A percentile compares a stretch with the other conserved stretches of the same genome.
Evolutionary conservation across 2,329 filamentous ascomycete genomes (phyloP).

Genomic region (Alternaria novae-zelandiae): DNA sequence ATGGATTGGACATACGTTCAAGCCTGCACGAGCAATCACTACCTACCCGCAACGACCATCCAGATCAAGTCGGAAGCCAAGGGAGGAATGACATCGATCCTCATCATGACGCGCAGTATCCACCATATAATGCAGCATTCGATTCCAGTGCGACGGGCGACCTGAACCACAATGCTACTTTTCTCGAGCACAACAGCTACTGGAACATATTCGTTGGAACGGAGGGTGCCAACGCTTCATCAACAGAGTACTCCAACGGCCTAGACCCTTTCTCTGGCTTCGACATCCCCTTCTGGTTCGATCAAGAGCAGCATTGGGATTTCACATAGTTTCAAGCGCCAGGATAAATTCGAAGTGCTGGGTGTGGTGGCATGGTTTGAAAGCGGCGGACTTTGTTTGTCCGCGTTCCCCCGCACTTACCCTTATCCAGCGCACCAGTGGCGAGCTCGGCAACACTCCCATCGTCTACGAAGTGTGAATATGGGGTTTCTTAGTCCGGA

Average conservation of each 20-base stretch:
- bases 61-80: neutral
- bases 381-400: slow-evolving; percentile 26
- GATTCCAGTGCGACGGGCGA: neutral
- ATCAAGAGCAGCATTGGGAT: slow-evolving; percentile 41
- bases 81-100: neutral
- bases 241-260: slow-evolving; percentile 9
- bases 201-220: slow-evolving; percentile 19
- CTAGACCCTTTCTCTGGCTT: slow-evolving; percentile 42
- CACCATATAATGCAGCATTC: neutral
- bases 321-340: slow-evolving; percentile 20
- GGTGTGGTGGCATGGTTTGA: slow-evolving; percentile 1
- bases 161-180: neutral
- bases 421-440: neutral
- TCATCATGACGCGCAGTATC: neutral
- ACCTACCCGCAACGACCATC: neutral
- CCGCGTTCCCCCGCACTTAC: slow-evolving; percentile 21
- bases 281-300: slow-evolving; percentile 47
- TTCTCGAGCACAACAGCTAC: neutral
- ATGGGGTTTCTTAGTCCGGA: neutral
- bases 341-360: neutral
- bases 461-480: neutral
- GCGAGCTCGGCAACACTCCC: neutral
- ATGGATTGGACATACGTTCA: neutral
- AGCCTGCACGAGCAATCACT: neutral
- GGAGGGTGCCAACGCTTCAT: neutral